Conservation (phyloP, 2,329 filamentous ascomycete species). For the Neocatenulostroma microsporum region DNA sequence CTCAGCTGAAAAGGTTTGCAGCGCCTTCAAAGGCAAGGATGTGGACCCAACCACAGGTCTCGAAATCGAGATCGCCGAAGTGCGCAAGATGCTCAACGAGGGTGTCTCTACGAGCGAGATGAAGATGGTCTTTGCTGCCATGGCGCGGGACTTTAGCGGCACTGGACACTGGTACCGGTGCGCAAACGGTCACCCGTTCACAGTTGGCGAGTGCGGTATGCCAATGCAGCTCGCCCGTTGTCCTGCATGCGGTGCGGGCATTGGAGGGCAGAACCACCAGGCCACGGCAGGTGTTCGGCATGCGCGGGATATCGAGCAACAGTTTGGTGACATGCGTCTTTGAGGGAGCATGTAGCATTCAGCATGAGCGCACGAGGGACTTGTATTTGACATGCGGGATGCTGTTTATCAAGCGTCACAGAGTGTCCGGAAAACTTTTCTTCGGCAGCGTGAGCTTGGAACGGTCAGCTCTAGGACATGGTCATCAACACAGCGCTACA, state of each 20-base stretch:
- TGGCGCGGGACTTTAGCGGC: constrained; percentile 37
- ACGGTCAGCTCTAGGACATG: too few relatives aligned
- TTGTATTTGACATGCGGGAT: too few relatives aligned
- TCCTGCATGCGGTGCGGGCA: constrained; percentile 51
- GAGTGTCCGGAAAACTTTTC: too few relatives aligned
- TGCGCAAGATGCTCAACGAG: constrained; percentile 40
- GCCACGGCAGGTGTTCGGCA: constrained; percentile 45
- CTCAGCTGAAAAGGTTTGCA: constrained; percentile 21
- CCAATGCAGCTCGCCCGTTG: constrained; percentile 57
- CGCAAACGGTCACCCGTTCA: constrained; percentile 46
- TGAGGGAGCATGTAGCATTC: too few relatives aligned
- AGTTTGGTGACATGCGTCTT: constrained; percentile 17
- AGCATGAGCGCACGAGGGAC: too few relatives aligned
- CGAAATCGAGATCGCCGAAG: constrained; percentile 37
- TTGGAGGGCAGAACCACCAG: constrained; percentile 50
- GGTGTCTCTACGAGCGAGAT: constrained; percentile 49
- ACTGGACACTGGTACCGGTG: constrained; percentile 57
- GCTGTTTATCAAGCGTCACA: too few relatives aligned
- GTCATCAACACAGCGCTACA: too few relatives aligned
- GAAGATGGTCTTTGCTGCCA: constrained; percentile 41
- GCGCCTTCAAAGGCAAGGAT: constrained; percentile 8
- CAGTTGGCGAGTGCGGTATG: constrained; percentile 39
- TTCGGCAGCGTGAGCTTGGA: too few relatives aligned
- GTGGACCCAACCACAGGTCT: constrained; percentile 28
- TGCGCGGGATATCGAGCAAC: constrained; percentile 44